These are phyloP conservation scores for Cladophialophora psammophila DNA, from an alignment of 2,329 filamentous ascomycete genomes.

Conservation along the genomic window DNA sequence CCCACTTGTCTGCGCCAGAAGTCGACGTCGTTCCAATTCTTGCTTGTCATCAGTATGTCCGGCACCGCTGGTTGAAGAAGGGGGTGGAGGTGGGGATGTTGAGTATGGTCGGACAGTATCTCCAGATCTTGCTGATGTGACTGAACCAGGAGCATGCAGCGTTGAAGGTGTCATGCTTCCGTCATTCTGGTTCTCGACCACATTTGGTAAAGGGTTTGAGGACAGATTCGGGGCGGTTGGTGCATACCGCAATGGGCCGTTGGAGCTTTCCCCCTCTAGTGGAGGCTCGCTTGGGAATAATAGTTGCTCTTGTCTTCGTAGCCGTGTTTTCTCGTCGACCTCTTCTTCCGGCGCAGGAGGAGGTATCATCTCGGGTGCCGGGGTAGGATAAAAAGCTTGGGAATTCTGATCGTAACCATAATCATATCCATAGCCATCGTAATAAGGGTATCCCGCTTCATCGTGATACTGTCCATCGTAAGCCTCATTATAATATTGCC, in stretches of 20 bases:
- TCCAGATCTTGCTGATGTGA: slow-evolving; percentile 43
- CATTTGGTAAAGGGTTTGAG: slow-evolving; percentile 45
- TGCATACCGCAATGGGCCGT: slow-evolving; percentile 43
- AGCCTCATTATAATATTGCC: slow-evolving; percentile 25
- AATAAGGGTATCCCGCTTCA: slow-evolving; percentile 34
- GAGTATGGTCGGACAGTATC: slow-evolving; percentile 42
- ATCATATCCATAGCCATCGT: slow-evolving; percentile 30
- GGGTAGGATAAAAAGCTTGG: slow-evolving; percentile 21
- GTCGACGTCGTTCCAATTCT: slow-evolving; percentile 72
- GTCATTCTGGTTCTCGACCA: slow-evolving; percentile 50
- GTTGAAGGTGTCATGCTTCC: slow-evolving; percentile 37
- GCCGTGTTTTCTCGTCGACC: slow-evolving; percentile 80
- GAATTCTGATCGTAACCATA: slow-evolving; percentile 26
- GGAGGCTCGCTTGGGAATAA: slow-evolving; percentile 83
- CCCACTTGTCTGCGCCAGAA: slow-evolving; percentile 70
- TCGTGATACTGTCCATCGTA: slow-evolving; percentile 38
- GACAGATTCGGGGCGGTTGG: slow-evolving; percentile 56
- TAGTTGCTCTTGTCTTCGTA: slow-evolving; percentile 77
- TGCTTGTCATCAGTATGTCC: slow-evolving; percentile 73
- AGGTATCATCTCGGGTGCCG: slow-evolving; percentile 36
- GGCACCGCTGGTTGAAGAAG: slow-evolving; percentile 49
- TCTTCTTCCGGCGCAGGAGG: slow-evolving; percentile 65
- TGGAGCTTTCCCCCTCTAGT: slow-evolving; percentile 57
- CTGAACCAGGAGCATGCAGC: slow-evolving; percentile 32
- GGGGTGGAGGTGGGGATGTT: slow-evolving; percentile 32